Evolutionary conservation across 2,329 filamentous ascomycete species (phyloP).

Genomic region (Microascus cirrosus): DNA sequence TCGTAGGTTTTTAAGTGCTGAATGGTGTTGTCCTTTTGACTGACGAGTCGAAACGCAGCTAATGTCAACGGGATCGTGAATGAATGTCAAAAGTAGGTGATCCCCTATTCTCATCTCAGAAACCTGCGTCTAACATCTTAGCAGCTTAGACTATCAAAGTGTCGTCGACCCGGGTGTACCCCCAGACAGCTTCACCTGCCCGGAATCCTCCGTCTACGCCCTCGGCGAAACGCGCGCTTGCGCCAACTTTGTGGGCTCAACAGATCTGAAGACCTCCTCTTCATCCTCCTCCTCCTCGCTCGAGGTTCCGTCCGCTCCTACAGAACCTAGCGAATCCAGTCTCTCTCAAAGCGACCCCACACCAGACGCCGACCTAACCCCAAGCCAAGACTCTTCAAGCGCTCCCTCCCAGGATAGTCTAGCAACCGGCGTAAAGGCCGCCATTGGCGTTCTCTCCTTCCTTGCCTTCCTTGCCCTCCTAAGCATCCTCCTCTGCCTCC

Average conservation of each 20-base stretch:
- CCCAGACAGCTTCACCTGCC: background rate
- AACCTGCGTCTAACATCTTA: background rate
- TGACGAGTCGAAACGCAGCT: conserved; percentile 1
- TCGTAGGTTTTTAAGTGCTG: conserved; percentile 5
- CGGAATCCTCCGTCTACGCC: background rate
- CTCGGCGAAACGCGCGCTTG: background rate
- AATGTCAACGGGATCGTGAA: conserved; percentile 7
- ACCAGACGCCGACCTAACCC: background rate
- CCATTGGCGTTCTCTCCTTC: conserved; percentile 30
- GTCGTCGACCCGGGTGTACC: background rate
- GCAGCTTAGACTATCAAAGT: background rate
- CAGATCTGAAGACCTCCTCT: background rate
- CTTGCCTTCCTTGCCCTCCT: conserved; percentile 25
- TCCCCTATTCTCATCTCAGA: background rate
- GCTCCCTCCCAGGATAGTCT: conserved; percentile 11
- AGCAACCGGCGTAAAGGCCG: conserved; percentile 27
- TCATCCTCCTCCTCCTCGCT: background rate
- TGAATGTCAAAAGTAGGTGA: conserved; percentile 7
- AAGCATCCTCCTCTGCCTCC: conserved; percentile 22
- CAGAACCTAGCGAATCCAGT: background rate
- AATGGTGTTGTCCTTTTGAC: background rate
- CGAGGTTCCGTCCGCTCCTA: background rate
- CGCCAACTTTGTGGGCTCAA: background rate
- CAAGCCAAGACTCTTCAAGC: background rate
- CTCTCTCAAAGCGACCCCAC: background rate